Evolutionary conservation across 176 grass and related monocot species (phyloP).

Genomic region (Rhynchospora pubera): DNA sequence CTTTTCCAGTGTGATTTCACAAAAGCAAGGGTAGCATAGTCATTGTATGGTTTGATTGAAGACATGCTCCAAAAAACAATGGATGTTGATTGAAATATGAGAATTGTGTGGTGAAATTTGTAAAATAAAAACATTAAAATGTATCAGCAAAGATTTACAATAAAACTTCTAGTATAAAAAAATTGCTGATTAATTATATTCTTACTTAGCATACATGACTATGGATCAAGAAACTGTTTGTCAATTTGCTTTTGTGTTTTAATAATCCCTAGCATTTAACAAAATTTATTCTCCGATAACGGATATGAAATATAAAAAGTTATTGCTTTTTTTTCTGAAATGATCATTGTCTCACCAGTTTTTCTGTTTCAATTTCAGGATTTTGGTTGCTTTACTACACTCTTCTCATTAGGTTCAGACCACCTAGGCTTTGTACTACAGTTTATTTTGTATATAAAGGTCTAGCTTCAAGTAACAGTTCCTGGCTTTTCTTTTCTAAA

Average conservation of each 20-base stretch:
- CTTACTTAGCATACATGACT: not conserved
- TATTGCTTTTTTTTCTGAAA: not conserved
- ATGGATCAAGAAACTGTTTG: not conserved
- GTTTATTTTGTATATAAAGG: constrained; percentile 18
- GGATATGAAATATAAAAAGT: not conserved
- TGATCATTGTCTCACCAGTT: not conserved
- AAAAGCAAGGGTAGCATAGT: not conserved
- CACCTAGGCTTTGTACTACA: constrained; percentile 15
- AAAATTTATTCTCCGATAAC: not conserved
- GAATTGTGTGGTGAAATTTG: not conserved
- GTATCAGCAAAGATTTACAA: not conserved
- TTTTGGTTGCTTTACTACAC: not conserved
- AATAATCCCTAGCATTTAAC: not conserved
- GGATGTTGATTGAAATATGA: not conserved
- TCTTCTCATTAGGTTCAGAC: constrained; percentile 12
- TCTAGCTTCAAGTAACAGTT: not conserved
- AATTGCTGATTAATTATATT: not conserved
- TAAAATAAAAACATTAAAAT: not conserved
- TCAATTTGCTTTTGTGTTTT: not conserved
- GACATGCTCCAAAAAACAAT: not conserved
- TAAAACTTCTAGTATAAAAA: not conserved
- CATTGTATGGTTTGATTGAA: not conserved
- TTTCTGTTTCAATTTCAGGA: constrained; percentile 2
- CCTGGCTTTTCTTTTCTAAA: not conserved
- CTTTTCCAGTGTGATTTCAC: not conserved